These are phyloP conservation scores for Truncatella angustata DNA, from an alignment of 2,329 filamentous ascomycete species.

Conservation along the genomic window DNA sequence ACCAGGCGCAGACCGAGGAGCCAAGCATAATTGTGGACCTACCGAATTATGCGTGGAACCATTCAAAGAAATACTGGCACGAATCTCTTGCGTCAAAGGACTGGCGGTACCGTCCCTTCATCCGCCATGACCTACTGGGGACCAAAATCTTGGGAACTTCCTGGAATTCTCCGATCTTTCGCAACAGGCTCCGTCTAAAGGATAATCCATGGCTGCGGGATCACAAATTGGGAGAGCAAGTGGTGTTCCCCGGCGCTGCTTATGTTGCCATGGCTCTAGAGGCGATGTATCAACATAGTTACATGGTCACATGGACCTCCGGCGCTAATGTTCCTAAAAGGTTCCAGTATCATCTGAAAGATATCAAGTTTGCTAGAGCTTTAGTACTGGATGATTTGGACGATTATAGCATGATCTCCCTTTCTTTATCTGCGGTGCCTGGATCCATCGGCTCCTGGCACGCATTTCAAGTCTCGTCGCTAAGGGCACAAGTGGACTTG, in stretches of 20 bases:
- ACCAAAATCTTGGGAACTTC: not conserved
- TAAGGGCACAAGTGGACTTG: too few relatives aligned
- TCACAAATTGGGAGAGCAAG: slow-evolving; percentile 1
- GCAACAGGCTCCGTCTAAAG: slow-evolving; percentile 3
- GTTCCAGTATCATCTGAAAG: not conserved
- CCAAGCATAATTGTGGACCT: not conserved
- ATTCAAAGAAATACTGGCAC: slow-evolving; percentile 7
- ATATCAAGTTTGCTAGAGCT: not conserved
- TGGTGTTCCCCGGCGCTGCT: slow-evolving; percentile 5
- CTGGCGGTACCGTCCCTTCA: slow-evolving; percentile 1
- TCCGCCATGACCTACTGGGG: slow-evolving; percentile 7
- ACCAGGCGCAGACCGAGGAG: not conserved
- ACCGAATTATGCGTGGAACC: not conserved
- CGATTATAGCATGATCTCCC: not conserved
- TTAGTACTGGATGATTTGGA: not conserved
- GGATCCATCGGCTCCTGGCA: not conserved
- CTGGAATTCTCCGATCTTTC: slow-evolving; percentile 4
- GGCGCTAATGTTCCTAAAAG: not conserved
- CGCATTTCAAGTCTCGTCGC: not conserved
- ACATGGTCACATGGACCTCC: not conserved
- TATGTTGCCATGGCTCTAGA: slow-evolving; percentile 10
- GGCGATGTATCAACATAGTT: slow-evolving; percentile 1
- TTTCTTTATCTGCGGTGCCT: not conserved
- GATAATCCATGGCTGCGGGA: slow-evolving; percentile 12
- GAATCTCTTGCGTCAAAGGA: slow-evolving; percentile 5